These are phyloP conservation scores for Metschnikowia rubicola DNA, from an alignment of 805 yeast species.

Conservation along the genomic window DNA sequence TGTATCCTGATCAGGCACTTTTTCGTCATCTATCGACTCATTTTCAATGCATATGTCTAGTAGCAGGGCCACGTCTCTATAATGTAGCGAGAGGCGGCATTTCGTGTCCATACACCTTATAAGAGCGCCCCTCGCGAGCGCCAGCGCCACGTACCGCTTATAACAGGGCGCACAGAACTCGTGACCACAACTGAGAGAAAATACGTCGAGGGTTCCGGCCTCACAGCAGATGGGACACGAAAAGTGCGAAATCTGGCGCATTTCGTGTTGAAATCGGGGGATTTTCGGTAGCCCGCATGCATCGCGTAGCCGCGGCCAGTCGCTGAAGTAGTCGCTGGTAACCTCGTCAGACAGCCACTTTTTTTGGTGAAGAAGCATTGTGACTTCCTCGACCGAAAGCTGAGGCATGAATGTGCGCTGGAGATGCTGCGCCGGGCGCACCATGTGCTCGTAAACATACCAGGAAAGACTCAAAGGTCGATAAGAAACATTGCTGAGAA, in stretches of 20 bases:
- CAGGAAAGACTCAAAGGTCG: constrained; percentile 11
- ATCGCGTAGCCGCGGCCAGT: constrained; percentile 23
- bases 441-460: constrained; percentile 25
- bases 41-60: background rate
- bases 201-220: constrained; percentile 34
- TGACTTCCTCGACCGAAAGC: constrained; percentile 28
- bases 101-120: constrained; percentile 66
- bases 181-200: constrained; percentile 66
- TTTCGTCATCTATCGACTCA: no score
- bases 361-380: constrained; percentile 34
- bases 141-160: constrained; percentile 50
- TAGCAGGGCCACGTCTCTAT: constrained; percentile 33
- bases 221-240: constrained; percentile 75
- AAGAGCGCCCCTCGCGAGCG: constrained; percentile 39
- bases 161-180: constrained; percentile 70
- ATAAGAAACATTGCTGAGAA: constrained; percentile 4
- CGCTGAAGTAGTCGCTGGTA: constrained; percentile 34
- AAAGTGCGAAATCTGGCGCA: constrained; percentile 20
- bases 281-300: constrained; percentile 25
- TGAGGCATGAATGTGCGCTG: constrained; percentile 24
- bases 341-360: constrained; percentile 41
- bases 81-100: constrained; percentile 44
- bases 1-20: no score
- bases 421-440: constrained; percentile 23
- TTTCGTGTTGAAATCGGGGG: background rate